A percentile compares a stretch with the other conserved stretches of the same genome.
Conservation (phyloP, 345 rosid species). For the Aegle marmelos region DNA sequence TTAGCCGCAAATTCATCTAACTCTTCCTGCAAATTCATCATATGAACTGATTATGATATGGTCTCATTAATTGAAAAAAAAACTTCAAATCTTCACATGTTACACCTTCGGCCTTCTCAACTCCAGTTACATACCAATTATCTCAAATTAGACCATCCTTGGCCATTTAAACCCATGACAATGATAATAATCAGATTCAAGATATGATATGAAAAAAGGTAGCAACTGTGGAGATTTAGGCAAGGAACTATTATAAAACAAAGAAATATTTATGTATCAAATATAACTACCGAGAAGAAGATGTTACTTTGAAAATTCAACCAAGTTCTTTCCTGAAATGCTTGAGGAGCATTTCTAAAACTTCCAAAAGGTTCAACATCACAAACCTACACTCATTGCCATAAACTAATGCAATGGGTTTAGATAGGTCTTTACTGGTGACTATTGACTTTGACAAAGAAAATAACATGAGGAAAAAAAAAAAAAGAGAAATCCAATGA, state of each 20-base stretch:
- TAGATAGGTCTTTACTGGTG: not conserved
- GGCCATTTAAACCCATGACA: not conserved
- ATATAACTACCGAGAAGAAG: not conserved
- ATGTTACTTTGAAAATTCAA: not conserved
- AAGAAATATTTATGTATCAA: not conserved
- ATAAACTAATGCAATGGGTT: not conserved
- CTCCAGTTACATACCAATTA: not conserved
- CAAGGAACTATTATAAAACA: not conserved
- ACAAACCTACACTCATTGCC: not conserved
- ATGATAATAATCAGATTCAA: not conserved
- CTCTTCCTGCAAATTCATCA: slow-evolving; percentile 59
- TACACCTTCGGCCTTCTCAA: not conserved
- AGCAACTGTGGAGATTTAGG: not conserved
- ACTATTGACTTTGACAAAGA: not conserved
- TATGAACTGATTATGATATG: not conserved
- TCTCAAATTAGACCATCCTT: not conserved
- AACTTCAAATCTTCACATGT: not conserved
- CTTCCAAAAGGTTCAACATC: not conserved
- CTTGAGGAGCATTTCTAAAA: not conserved
- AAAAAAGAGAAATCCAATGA: not conserved
- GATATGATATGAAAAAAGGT: not conserved
- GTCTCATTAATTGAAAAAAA: not conserved
- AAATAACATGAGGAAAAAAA: not conserved
- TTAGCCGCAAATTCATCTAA: slow-evolving; percentile 64
- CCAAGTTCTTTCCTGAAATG: not conserved